Evolutionary conservation across 2,329 filamentous ascomycete species (phyloP).

Genomic region (Fusarium brevicatenulatum): DNA sequence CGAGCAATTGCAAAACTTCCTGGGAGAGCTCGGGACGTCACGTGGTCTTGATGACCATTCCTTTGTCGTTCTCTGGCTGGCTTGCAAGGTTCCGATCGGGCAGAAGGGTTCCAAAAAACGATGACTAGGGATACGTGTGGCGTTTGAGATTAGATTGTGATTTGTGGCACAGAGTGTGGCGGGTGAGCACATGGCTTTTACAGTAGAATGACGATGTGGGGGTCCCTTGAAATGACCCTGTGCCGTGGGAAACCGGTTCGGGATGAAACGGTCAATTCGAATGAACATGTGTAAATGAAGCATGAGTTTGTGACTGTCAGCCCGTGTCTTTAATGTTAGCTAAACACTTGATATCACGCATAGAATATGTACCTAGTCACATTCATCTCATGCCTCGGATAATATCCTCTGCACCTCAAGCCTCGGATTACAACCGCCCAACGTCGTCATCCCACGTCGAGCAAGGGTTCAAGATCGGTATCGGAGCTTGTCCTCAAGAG

Average conservation of each 20-base stretch:
- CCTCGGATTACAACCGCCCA: constrained; percentile 9
- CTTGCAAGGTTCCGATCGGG: constrained; percentile 18
- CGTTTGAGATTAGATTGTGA: not conserved
- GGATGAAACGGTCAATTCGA: constrained; percentile 35
- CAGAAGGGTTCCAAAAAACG: constrained; percentile 15
- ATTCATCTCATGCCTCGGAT: constrained; percentile 13
- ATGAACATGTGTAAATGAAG: not conserved
- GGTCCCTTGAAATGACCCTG: constrained; percentile 30
- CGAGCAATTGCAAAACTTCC: constrained; percentile 44
- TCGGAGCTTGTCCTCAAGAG: constrained; percentile 25
- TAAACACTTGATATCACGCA: not conserved
- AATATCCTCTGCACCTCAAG: not conserved
- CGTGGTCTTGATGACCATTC: constrained; percentile 49
- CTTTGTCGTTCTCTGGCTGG: constrained; percentile 37
- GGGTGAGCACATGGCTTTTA: not conserved
- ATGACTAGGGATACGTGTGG: constrained; percentile 5
- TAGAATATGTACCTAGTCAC: not conserved
- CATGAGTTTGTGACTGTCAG: not conserved
- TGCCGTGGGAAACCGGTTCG: constrained; percentile 41
- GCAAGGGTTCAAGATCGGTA: constrained; percentile 33
- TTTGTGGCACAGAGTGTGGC: not conserved
- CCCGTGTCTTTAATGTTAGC: not conserved
- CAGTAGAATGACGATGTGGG: constrained; percentile 27
- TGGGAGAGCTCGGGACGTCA: constrained; percentile 48
- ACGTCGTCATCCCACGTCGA: constrained; percentile 35